phyloP scores from a whole-genome alignment of 1,284 basidiomycete species.

The Schizophyllum commune region DNA sequence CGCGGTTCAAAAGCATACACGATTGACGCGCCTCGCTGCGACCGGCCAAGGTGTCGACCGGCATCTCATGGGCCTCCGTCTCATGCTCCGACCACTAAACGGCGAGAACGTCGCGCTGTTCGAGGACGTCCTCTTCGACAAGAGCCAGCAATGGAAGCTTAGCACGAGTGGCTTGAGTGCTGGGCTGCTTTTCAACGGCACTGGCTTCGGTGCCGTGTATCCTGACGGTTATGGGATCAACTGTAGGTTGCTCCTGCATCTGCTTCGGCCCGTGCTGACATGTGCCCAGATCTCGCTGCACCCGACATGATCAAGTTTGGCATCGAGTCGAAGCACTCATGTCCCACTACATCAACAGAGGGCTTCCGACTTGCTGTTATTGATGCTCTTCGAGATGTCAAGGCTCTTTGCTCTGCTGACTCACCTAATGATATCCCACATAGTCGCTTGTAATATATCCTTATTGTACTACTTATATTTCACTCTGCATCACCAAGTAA shows the following conservation, averaged over 20 bases:
- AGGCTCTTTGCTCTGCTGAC: slow-evolving; percentile 2
- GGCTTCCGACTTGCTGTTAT: slow-evolving; percentile 61
- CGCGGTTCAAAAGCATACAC: slow-evolving; percentile 71
- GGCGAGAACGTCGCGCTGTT: slow-evolving; percentile 45
- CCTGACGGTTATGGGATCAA: slow-evolving; percentile 89
- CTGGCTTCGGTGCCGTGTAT: slow-evolving; percentile 80
- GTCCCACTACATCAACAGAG: slow-evolving; percentile 63
- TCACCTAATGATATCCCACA: background rate
- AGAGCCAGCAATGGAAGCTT: slow-evolving; percentile 83
- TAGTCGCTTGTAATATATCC: background rate
- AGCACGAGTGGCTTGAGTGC: slow-evolving; percentile 89
- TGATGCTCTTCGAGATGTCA: slow-evolving; percentile 73
- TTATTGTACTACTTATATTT: background rate
- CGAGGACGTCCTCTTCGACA: slow-evolving; percentile 72
- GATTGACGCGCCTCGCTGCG: slow-evolving; percentile 73
- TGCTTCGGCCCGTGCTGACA: slow-evolving; percentile 2
- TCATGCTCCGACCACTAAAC: slow-evolving; percentile 49
- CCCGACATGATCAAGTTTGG: slow-evolving; percentile 87
- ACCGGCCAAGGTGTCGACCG: slow-evolving; percentile 87
- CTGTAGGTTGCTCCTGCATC: slow-evolving; percentile 46
- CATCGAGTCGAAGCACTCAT: slow-evolving; percentile 84
- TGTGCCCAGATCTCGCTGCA: slow-evolving; percentile 69
- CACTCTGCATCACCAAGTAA: too few species aligned
- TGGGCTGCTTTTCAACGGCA: slow-evolving; percentile 84
- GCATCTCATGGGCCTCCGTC: slow-evolving; percentile 82